Evolutionary conservation across 2,329 filamentous ascomycete genomes (phyloP).

Genomic region (Penicillium sp.): DNA sequence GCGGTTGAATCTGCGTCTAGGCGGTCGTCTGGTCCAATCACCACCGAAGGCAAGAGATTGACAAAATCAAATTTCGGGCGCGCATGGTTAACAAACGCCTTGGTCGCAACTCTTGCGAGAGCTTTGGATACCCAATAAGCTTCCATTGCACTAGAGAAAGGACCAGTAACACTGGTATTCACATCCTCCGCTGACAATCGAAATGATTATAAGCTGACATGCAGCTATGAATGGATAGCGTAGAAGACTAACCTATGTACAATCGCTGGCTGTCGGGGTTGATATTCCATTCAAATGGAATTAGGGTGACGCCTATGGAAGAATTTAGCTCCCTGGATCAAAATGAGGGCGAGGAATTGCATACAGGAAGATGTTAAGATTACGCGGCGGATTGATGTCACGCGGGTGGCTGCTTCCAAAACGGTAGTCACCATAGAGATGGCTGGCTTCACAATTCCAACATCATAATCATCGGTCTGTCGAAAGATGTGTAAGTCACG

Average conservation of each 20-base stretch:
- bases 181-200: not conserved
- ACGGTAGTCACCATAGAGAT: conserved; percentile 7
- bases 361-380: conserved; percentile 1
- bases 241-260: conserved; percentile 8
- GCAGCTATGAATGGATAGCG: not conserved
- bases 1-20: not conserved
- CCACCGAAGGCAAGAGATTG: conserved; percentile 1
- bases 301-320: conserved; percentile 19
- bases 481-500: not conserved
- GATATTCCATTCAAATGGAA: conserved; percentile 23
- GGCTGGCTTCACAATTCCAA: conserved; percentile 1
- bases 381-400: not conserved
- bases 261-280: conserved; percentile 12
- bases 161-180: not conserved
- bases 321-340: not conserved
- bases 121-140: conserved; percentile 35
- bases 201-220: not conserved
- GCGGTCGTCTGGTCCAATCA: conserved; percentile 2
- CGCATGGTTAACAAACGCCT: conserved; percentile 14
- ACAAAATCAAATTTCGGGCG: not conserved
- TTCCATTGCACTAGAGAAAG: conserved; percentile 23
- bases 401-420: conserved; percentile 6
- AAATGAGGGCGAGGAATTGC: not conserved
- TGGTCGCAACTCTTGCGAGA: conserved; percentile 26
- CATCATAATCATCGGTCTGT: not conserved